A percentile compares a stretch with the other conserved stretches of the same genome.
phyloP scores from a whole-genome alignment of 768 basidiomycete genomes.

The Termitomyces sp. region DNA sequence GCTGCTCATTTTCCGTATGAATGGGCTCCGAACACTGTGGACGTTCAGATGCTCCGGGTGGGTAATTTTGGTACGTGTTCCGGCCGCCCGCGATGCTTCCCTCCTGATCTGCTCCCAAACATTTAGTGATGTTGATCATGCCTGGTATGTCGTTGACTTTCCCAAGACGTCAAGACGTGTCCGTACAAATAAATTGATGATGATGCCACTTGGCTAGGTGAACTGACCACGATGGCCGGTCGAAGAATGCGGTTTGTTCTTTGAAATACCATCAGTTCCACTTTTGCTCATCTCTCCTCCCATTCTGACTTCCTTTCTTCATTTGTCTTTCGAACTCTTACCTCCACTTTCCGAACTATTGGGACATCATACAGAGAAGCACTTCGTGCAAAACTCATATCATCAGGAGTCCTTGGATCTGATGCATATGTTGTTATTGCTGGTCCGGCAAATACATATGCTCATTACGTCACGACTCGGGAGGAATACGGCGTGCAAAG shows the following conservation, averaged over 20 bases:
- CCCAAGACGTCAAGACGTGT: neutral
- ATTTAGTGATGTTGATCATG: conserved; percentile 63
- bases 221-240: conserved; percentile 82
- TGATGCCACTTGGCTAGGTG: conserved; percentile 33
- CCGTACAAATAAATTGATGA: conserved; percentile 6
- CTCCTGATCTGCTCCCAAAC: conserved; percentile 4
- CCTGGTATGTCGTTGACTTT: conserved; percentile 40
- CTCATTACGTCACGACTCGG: conserved; percentile 67
- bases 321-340: conserved; percentile 1
- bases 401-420: conserved; percentile 56
- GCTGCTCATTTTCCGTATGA: conserved; percentile 64
- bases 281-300: conserved; percentile 18
- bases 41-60: conserved; percentile 73
- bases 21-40: conserved; percentile 72
- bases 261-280: neutral
- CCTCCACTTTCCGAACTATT: conserved; percentile 2
- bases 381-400: conserved; percentile 60
- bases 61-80: conserved; percentile 56
- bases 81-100: conserved; percentile 1
- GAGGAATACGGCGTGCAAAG: conserved; percentile 76
- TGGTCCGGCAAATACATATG: conserved; percentile 81
- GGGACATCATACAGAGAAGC: conserved; percentile 48
- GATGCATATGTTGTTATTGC: conserved; percentile 75
- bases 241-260: conserved; percentile 59
- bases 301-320: neutral